A percentile compares a stretch with the other conserved stretches of the same genome.
Evolutionary conservation across 352 stramenopile species (phyloP).

Genomic region (Phytophthora pistaciae): DNA sequence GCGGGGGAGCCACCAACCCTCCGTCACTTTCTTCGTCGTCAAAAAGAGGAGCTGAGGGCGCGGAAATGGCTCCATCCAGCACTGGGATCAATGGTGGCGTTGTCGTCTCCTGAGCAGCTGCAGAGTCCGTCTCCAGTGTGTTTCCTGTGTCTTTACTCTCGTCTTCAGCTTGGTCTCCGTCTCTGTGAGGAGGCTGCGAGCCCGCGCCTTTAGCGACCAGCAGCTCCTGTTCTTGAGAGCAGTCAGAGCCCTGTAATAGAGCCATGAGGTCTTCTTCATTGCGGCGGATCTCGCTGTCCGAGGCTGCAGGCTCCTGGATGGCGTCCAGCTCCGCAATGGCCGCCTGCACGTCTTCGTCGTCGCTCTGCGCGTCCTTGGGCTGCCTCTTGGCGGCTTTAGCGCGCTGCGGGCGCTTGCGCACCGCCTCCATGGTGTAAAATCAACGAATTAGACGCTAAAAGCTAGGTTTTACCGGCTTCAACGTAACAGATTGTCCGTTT

Average conservation of each 20-base stretch:
- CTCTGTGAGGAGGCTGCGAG: constrained; percentile 26
- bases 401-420: constrained; percentile 28
- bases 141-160: background rate
- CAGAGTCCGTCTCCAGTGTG: background rate
- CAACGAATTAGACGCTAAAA: constrained; percentile 15
- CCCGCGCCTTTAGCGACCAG: constrained; percentile 31
- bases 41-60: constrained; percentile 43
- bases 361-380: background rate
- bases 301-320: constrained; percentile 14
- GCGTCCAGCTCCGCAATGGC: constrained; percentile 27
- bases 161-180: constrained; percentile 11
- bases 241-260: constrained; percentile 31
- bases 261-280: constrained; percentile 70
- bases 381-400: constrained; percentile 2
- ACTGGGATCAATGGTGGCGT: background rate
- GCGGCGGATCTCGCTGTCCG: constrained; percentile 57
- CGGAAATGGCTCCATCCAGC: constrained; percentile 1
- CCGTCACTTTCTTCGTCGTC: constrained; percentile 18
- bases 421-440: constrained; percentile 33
- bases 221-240: constrained; percentile 11
- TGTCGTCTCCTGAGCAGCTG: background rate
- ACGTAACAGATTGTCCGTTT: constrained; percentile 18
- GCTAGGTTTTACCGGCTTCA: constrained; percentile 31
- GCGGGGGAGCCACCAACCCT: background rate
- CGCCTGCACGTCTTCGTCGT: constrained; percentile 25